These are phyloP conservation scores for Leptographium radiaticola DNA, from an alignment of 2,329 filamentous ascomycete species.

Conservation along the genomic window DNA sequence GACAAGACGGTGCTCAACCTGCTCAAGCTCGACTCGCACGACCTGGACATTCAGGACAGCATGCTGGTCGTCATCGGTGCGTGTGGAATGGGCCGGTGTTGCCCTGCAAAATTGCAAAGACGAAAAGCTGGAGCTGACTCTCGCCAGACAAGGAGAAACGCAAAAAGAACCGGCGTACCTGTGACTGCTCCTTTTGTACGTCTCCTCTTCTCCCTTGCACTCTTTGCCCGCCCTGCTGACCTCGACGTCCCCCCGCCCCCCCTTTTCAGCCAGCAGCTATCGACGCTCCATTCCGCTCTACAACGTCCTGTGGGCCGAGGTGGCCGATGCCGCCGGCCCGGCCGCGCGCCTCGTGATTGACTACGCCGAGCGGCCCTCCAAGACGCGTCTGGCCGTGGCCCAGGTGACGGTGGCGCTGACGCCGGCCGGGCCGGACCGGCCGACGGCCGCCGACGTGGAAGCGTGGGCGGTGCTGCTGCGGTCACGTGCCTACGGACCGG, in stretches of 20 bases:
- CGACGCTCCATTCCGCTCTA: slow-evolving; percentile 52
- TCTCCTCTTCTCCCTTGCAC: background rate
- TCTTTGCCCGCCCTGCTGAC: background rate
- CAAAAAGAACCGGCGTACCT: slow-evolving; percentile 12
- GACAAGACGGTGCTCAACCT: slow-evolving; percentile 13
- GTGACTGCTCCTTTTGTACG: slow-evolving; percentile 2
- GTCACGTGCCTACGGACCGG: slow-evolving; percentile 55
- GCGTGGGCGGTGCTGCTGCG: slow-evolving; percentile 54
- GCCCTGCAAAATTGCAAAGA: no score
- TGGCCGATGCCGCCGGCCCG: slow-evolving; percentile 29
- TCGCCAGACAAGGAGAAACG: slow-evolving; percentile 10
- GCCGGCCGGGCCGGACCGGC: slow-evolving; percentile 12
- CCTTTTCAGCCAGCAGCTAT: background rate
- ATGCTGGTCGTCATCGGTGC: slow-evolving; percentile 9
- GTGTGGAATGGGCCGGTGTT: no score
- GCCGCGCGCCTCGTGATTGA: slow-evolving; percentile 46
- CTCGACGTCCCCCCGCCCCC: no score
- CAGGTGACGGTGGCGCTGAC: slow-evolving; percentile 1
- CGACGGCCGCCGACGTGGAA: slow-evolving; percentile 30
- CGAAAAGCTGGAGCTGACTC: background rate
- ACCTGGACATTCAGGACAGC: slow-evolving; percentile 11
- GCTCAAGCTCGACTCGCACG: slow-evolving; percentile 12
- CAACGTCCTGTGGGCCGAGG: slow-evolving; percentile 71
- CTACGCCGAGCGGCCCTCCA: slow-evolving; percentile 51
- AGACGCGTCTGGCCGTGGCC: slow-evolving; percentile 25